These are phyloP conservation scores for Kernera saxatilis DNA, from an alignment of 345 rosid species.

Conservation along the genomic window DNA sequence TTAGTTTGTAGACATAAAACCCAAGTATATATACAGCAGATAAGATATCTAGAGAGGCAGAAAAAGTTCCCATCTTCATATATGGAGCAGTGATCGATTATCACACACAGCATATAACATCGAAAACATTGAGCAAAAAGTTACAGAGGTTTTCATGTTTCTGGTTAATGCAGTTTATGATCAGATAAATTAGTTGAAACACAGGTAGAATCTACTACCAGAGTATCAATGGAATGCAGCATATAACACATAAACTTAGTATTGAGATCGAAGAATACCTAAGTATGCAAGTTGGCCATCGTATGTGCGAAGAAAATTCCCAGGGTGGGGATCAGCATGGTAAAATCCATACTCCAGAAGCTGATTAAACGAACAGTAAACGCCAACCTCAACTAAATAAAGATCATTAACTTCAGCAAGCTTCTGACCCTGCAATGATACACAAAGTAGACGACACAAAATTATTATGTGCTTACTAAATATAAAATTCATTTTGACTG, in stretches of 20 bases:
- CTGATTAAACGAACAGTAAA: constrained; percentile 93
- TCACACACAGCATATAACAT: background rate
- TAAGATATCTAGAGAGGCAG: background rate
- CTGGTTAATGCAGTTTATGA: background rate
- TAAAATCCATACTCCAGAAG: constrained; percentile 91
- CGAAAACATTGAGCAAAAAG: background rate
- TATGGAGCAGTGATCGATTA: background rate
- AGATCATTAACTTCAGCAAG: constrained; percentile 76
- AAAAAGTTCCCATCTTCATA: background rate
- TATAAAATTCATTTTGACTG: background rate
- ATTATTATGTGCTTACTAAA: background rate
- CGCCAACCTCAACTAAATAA: constrained; percentile 75
- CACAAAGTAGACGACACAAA: constrained; percentile 4
- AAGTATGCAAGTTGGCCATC: constrained; percentile 92
- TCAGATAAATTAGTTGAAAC: background rate
- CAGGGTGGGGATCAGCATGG: constrained; percentile 99
- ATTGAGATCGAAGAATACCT: constrained; percentile 42
- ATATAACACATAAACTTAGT: background rate
- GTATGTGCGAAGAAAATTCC: constrained; percentile 80
- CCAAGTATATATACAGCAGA: background rate
- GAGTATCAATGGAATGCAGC: background rate
- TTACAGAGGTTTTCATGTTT: constrained; percentile 1
- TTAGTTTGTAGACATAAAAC: constrained; percentile 1
- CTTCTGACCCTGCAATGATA: constrained; percentile 62
- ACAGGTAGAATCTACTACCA: background rate